These are phyloP conservation scores for Diplocarpon mali DNA, from an alignment of 2,329 filamentous ascomycete genomes.

Conservation along the genomic window DNA sequence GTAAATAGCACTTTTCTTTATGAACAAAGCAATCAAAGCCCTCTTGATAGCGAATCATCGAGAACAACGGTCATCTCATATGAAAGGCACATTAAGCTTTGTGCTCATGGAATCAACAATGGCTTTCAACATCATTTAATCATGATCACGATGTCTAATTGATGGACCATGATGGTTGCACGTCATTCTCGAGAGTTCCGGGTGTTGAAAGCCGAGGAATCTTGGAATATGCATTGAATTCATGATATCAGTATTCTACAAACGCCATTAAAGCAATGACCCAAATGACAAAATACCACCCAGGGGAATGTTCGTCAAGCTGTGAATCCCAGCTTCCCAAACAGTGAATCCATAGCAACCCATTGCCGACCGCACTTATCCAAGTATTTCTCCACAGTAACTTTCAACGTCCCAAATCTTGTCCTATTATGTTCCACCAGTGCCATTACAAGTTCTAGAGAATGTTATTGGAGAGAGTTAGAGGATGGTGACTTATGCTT, in stretches of 20 bases:
- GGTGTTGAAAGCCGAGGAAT: background rate
- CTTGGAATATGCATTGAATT: slow-evolving; percentile 9
- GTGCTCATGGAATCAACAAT: too few species aligned
- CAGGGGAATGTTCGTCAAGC: slow-evolving; percentile 10
- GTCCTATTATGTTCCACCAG: slow-evolving; percentile 74
- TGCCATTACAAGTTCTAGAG: slow-evolving; percentile 41
- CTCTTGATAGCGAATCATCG: too few species aligned
- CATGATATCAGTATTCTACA: slow-evolving; percentile 15
- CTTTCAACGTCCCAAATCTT: slow-evolving; percentile 65
- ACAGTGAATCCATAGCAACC: slow-evolving; percentile 88
- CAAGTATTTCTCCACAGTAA: slow-evolving; percentile 70
- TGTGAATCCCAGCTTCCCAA: slow-evolving; percentile 53
- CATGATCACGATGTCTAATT: too few species aligned
- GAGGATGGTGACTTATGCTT: slow-evolving; percentile 2
- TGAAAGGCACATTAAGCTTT: too few species aligned
- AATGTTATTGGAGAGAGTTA: background rate
- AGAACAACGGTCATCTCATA: too few species aligned
- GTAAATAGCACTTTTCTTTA: too few species aligned
- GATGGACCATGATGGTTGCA: too few species aligned
- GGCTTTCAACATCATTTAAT: too few species aligned
- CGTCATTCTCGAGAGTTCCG: too few species aligned
- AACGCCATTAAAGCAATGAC: slow-evolving; percentile 8
- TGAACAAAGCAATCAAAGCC: too few species aligned
- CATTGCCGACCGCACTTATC: slow-evolving; percentile 85
- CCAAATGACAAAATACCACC: slow-evolving; percentile 2